Conservation (phyloP, 2,329 filamentous ascomycete species). For the Xylaria sp. region DNA sequence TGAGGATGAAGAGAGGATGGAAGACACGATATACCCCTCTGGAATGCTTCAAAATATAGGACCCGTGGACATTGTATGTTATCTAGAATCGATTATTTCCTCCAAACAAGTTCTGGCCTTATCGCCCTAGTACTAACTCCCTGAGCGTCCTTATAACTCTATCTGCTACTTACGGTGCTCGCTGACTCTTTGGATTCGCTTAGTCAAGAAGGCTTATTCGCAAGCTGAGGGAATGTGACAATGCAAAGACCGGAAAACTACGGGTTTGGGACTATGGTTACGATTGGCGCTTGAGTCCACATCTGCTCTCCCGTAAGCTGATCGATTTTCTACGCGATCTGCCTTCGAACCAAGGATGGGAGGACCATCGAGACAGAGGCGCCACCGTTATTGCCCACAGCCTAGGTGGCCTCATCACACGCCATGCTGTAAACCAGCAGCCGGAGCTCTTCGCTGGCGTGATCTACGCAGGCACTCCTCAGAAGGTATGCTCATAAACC, state of each 20-base stretch:
- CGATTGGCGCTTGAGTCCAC: constrained; percentile 91
- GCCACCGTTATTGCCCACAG: constrained; percentile 88
- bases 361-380: constrained; percentile 67
- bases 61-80: constrained; percentile 78
- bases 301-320: constrained; percentile 77
- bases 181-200: constrained; percentile 3
- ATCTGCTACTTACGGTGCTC: background rate
- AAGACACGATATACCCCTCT: constrained; percentile 82
- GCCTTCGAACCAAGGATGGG: constrained; percentile 74
- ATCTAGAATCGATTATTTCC: background rate
- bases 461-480: constrained; percentile 84
- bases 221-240: constrained; percentile 77
- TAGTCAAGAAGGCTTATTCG: constrained; percentile 80
- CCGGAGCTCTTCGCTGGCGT: constrained; percentile 90
- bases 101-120: background rate
- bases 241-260: constrained; percentile 75
- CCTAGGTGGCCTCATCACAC: constrained; percentile 86
- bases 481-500: constrained; percentile 53
- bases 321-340: constrained; percentile 77
- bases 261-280: constrained; percentile 93
- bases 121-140: background rate
- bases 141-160: too few species aligned
- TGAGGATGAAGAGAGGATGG: constrained; percentile 86
- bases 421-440: constrained; percentile 85
- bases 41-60: constrained; percentile 94